phyloP scores from a whole-genome alignment of 768 basidiomycete species.

The Candolleomyces aberdarensis region DNA sequence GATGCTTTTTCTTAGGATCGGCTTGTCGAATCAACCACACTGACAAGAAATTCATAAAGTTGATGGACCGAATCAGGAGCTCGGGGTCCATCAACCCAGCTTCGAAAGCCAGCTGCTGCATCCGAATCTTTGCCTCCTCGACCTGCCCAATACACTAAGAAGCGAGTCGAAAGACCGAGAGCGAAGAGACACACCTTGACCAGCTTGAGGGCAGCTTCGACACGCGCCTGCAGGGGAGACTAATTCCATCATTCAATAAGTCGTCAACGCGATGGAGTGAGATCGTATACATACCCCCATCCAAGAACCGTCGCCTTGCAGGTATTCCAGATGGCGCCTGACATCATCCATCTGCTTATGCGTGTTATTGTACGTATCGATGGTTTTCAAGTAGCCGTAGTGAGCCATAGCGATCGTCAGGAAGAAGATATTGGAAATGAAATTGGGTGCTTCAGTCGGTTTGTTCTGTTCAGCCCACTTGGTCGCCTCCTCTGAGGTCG shows the following conservation, averaged over 20 bases:
- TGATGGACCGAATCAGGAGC: slow-evolving; percentile 71
- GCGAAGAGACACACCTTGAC: slow-evolving; percentile 53
- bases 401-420: slow-evolving; percentile 85
- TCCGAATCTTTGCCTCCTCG: slow-evolving; percentile 67
- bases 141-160: slow-evolving; percentile 32
- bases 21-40: slow-evolving; percentile 92
- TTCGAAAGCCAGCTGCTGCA: slow-evolving; percentile 78
- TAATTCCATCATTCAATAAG: slow-evolving; percentile 22
- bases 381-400: slow-evolving; percentile 81
- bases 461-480: slow-evolving; percentile 61
- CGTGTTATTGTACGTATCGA: slow-evolving; percentile 71
- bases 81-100: slow-evolving; percentile 87
- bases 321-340: slow-evolving; percentile 69
- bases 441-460: slow-evolving; percentile 68
- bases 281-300: slow-evolving; percentile 56
- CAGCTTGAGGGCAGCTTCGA: slow-evolving; percentile 72
- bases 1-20: slow-evolving; percentile 79
- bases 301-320: slow-evolving; percentile 80
- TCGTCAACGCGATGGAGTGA: background rate
- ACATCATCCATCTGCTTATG: slow-evolving; percentile 75
- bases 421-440: slow-evolving; percentile 95
- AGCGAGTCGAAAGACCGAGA: background rate
- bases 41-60: slow-evolving; percentile 87
- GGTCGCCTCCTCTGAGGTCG: slow-evolving; percentile 82
- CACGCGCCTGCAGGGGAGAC: slow-evolving; percentile 73